Base-by-base conservation (phyloP, 306 rosid genomes). In the Glycine latifolia region DNA sequence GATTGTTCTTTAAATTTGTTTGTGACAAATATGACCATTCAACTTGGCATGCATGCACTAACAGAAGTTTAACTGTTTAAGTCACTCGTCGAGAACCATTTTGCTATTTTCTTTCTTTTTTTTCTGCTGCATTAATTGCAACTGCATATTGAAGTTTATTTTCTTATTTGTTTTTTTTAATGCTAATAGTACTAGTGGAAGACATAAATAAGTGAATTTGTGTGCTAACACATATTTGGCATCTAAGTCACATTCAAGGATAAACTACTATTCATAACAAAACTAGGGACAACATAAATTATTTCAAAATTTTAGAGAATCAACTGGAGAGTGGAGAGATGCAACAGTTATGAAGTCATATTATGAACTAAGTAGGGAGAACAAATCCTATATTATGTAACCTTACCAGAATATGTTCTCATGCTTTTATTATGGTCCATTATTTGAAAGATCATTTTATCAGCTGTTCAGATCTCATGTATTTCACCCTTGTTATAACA, bases 351-450 rank as follows among this genome's bases (percentile, higher is more conserved):
- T 78, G 46, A 63, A 63, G 44, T 71, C 67, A 16, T 73, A 39
- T 72, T 61, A 48, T 62, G 47, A 72, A 41, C 41, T 31, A 79
- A 9, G 44, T 16, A 4, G 55, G 26, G 55, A 16, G 55, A 50
- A 20, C 47, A 55, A 55, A 9, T 43, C 35, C 26, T 56, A 53
- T 39, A 54, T 53, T 39, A 26, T 44, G 72, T 44, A 33, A 15
- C 55, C 70, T 50, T 46, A 33, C 62, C 5, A 16, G 47, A 70
- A 58, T 58, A 58, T 70, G 47, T 73, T 31, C 26, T 52, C 35
- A 12, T 73, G 58, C 67, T 81, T 81, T 39, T 59, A 73, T 15
- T 63, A 20, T 53, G 60, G 60, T 73, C 41, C 35, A 63, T 16
- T 43, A 41, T 74, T 26, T 66, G 80, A 59, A 52, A 20, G 47